Base-by-base conservation (phyloP, 108 stramenopile genomes). In the Cyclotella distinguenda region DNA sequence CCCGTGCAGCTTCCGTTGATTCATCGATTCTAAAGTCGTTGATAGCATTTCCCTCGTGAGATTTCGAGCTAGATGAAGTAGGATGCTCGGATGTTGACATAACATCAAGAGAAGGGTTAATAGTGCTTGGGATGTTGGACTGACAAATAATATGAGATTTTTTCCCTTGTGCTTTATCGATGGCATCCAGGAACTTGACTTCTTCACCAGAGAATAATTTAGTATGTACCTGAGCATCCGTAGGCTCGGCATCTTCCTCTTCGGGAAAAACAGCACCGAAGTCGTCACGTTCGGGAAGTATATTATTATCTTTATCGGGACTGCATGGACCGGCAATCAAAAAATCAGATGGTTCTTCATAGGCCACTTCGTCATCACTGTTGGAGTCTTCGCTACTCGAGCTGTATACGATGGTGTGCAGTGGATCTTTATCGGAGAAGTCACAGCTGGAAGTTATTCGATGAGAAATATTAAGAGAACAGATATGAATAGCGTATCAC, bases 311-410 rank as follows among this genome's bases (percentile, higher is more conserved):
- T 9, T 19, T 45, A 23, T 7, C 31, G 16, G 15, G 15, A 56
- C 49, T 51, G 49, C 61, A 53, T 51, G 74, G 60, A n/a, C 66
- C 66, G 11, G 60, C 54, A 43, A 68, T 57, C 18, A 63, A 27
- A 35, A 63, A 62, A 38, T 67, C 45, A 27, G 52, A 40, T 26
- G 45, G 64, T 19, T 42, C 60, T 16, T 57, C 66, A 21, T 67
- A 43, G 16, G 43, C 36, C 1, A 36, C 60, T 30, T 74, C 72
- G 15, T 65, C 64, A 16, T 66, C 64, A 31, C 69, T 70, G 28
- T 62, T 56, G 27, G 64, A 73, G n/a, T 65, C 72, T 25, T 61
- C 70, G 51, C 73, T 74, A 44, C 73, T 74, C 4, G 73, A 74
- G 22, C 44, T 61, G 50, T 36, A 66, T 35, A 60, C 60, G 31